Conservation (phyloP, 202 grass and related monocot species). For the Thinopyrum obtusiflorum region DNA sequence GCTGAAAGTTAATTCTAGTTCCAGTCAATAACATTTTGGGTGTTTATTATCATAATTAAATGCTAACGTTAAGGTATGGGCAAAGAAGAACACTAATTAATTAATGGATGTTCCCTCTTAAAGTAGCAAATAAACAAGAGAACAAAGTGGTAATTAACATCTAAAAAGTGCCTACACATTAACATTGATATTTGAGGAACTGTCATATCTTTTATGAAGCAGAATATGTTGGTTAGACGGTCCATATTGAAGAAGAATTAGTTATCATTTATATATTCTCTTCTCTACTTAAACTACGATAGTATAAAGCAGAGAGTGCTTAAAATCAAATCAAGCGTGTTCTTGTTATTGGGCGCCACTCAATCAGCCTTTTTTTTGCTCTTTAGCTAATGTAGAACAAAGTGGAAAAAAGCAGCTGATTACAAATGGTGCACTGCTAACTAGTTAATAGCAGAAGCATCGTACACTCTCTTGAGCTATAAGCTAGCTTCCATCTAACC, state of each 20-base stretch:
- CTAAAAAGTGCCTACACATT: background rate
- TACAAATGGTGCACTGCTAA: background rate
- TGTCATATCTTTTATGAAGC: background rate
- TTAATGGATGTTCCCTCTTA: background rate
- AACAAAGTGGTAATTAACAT: background rate
- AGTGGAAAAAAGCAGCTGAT: background rate
- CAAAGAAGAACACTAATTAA: background rate
- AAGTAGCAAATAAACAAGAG: background rate
- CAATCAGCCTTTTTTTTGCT: background rate
- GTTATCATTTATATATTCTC: background rate
- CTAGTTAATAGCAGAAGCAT: background rate
- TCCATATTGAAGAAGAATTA: background rate
- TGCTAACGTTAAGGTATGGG: background rate
- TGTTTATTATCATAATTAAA: background rate
- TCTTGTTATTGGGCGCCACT: background rate
- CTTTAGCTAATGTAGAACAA: background rate
- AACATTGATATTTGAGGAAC: background rate
- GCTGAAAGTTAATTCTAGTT: background rate
- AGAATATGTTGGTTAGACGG: background rate
- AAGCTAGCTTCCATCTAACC: too few species aligned
- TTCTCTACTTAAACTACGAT: background rate
- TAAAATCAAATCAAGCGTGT: slow-evolving; percentile 24
- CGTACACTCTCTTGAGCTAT: background rate
- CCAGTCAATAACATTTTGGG: background rate
- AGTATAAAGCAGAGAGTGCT: background rate